A percentile compares a stretch with the other conserved stretches of the same genome.
These are phyloP conservation scores for Phialophora verrucosa DNA, from an alignment of 2,329 filamentous ascomycete species.

Conservation along the genomic window DNA sequence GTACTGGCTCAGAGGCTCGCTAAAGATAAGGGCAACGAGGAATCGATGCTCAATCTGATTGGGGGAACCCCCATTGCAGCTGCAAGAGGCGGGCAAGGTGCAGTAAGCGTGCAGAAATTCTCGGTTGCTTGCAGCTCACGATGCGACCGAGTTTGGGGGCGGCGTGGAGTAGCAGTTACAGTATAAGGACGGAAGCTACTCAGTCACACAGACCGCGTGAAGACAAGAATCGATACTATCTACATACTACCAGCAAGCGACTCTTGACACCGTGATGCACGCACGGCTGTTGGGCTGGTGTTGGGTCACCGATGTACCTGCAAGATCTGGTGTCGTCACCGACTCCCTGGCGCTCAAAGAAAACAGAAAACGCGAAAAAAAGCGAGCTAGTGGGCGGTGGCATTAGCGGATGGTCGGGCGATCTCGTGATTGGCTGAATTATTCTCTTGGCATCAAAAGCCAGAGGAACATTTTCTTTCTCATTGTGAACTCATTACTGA, in stretches of 20 bases:
- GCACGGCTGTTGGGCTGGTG: too few species aligned
- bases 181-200: background rate
- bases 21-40: background rate
- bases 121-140: background rate
- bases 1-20: background rate
- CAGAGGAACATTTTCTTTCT: slow-evolving; percentile 14
- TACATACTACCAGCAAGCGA: background rate
- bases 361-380: slow-evolving; percentile 1
- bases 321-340: background rate
- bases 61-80: slow-evolving; percentile 2
- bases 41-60: background rate
- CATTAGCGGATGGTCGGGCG: background rate
- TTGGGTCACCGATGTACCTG: background rate
- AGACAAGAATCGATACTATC: background rate
- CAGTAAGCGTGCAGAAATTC: background rate
- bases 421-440: slow-evolving; percentile 7
- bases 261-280: background rate
- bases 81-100: background rate
- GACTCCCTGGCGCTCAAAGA: background rate
- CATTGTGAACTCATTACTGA: slow-evolving; percentile 12
- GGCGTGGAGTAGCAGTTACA: background rate
- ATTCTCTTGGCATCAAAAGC: slow-evolving; percentile 24
- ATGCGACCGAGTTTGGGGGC: background rate
- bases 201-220: background rate
- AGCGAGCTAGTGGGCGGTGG: background rate